Evolutionary conservation across 768 basidiomycete genomes (phyloP), one percentile per base, ranked within the genome.

Genomic region (Udeniomyces megalosporus): DNA sequence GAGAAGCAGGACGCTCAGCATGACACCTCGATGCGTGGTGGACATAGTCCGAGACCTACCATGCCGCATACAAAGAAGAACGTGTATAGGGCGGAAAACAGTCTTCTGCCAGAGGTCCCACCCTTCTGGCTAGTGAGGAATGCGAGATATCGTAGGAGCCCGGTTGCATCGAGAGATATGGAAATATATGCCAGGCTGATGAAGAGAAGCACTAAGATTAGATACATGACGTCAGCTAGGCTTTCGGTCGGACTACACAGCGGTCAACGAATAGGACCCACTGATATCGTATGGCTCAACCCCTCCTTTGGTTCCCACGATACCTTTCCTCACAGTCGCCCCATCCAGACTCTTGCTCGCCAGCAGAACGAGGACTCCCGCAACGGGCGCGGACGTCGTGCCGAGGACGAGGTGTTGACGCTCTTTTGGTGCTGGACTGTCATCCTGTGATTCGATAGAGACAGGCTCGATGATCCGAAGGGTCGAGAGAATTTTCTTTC

Each of bases 131-230:
- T 84, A 67, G 95, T 88, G 81, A 82, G 86, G 74, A 88, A 90
- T 0, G 92, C 91, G 1, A 90, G 82, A 15, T 85, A 84, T 54
- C 85, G 82, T 4, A 97, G 78, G 17, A 91, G 77, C 5, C 93
- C 93, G 0, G 90, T 90, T 8, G 84, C 80, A 69, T 96, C 93
- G 28, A 60, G 38, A 11, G 59, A 52, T 38, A 95, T 84, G 4
- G 91, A 84, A 77, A 95, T 84, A 74, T 96, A 96, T 0, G 91
- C 77, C 53, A 95, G 77, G 2, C 86, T 88, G 68, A 89, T 82
- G 75, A 97, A 96, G 1, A 97, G 76, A 28, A 88, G 87, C 72
- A 97, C 62, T 63, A 46, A 2, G 2, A 4, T 35, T 10, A 54
- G 20, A 6, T 7, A n/a, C 6, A 11, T 29, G 31, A 38, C 12